Evolutionary conservation across 1,284 basidiomycete genomes (phyloP).

Genomic region (Termitomyces sp.): DNA sequence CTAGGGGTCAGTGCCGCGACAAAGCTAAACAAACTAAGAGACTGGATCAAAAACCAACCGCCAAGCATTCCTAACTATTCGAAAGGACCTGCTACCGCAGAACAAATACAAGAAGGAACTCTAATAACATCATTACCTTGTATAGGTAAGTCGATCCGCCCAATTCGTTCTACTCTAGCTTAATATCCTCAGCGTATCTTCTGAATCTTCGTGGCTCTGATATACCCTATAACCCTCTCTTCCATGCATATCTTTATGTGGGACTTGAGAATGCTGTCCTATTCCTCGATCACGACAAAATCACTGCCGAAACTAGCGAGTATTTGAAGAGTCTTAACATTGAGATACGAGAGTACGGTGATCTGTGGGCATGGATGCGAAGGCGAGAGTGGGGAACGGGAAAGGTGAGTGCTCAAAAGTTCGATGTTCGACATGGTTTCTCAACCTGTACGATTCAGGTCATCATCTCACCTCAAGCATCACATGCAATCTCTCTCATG

Average conservation of each 20-base stretch:
- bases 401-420: conserved; percentile 44
- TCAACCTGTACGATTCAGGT: conserved; percentile 33
- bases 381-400: conserved; percentile 71
- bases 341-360: conserved; percentile 65
- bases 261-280: conserved; percentile 56
- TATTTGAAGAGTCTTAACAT: conserved; percentile 63
- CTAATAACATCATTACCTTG: conserved; percentile 57
- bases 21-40: conserved; percentile 55
- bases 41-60: conserved; percentile 59
- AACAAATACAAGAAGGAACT: conserved; percentile 62
- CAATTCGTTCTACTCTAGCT: conserved; percentile 7
- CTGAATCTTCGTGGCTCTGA: conserved; percentile 85
- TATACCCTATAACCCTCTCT: conserved; percentile 84
- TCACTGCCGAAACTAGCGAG: conserved; percentile 45
- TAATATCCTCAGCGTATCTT: conserved; percentile 52
- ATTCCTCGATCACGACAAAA: conserved; percentile 66
- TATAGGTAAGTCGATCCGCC: conserved; percentile 47
- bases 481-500: conserved; percentile 77
- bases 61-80: conserved; percentile 59
- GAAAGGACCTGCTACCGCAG: conserved; percentile 52
- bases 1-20: conserved; percentile 47
- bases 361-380: conserved; percentile 76
- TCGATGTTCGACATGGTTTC: not conserved
- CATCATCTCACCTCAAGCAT: conserved; percentile 65
- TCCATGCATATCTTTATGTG: conserved; percentile 80